A percentile compares a stretch with the other conserved stretches of the same genome.
phyloP scores from a whole-genome alignment of 2,329 filamentous ascomycete genomes.

The Penicillium sp. region DNA sequence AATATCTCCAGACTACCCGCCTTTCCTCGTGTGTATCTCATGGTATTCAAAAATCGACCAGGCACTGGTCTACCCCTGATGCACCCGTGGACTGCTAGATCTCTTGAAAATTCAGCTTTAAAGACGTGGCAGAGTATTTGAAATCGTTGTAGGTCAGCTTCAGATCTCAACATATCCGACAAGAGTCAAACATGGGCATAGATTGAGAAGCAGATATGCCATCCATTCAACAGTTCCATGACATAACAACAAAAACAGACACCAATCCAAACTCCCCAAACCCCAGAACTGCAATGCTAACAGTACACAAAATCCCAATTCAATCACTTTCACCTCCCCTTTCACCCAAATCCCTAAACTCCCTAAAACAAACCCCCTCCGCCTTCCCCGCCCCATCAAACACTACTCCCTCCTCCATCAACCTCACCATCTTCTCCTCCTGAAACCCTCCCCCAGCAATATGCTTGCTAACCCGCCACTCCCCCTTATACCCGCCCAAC shows the following conservation, averaged over 20 bases:
- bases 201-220: not conserved
- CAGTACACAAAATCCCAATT: not conserved
- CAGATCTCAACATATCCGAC: not conserved
- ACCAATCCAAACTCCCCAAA: not conserved
- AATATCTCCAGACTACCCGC: not conserved
- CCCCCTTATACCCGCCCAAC: constrained; percentile 60
- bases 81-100: not conserved
- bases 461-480: constrained; percentile 55
- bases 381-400: constrained; percentile 40
- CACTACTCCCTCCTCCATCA: constrained; percentile 44
- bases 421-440: constrained; percentile 44
- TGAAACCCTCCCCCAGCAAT: constrained; percentile 37
- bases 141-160: not conserved
- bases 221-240: no score
- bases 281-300: not conserved
- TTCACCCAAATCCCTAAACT: constrained; percentile 33
- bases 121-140: not conserved
- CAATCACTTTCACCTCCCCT: not conserved
- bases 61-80: not conserved
- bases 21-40: not conserved
- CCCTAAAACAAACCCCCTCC: constrained; percentile 41
- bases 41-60: not conserved
- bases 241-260: not conserved
- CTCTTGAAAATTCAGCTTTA: not conserved
- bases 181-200: no score